These are phyloP conservation scores for Cyclotella sp. DNA, from an alignment of 108 stramenopile species.

Conservation along the genomic window DNA sequence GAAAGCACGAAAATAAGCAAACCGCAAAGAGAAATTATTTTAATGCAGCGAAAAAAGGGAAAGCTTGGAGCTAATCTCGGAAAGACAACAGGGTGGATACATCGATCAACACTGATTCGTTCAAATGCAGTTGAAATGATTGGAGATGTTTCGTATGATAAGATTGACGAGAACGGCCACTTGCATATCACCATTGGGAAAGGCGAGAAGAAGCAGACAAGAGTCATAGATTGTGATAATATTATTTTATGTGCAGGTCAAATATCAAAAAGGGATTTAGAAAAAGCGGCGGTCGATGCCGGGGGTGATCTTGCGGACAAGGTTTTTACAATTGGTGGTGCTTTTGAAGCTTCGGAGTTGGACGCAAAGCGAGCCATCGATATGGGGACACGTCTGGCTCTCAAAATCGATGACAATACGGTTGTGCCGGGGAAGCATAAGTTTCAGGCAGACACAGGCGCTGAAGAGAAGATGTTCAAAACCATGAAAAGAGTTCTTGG, in stretches of 20 bases:
- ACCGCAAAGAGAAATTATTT: slow-evolving; percentile 72
- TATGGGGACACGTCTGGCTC: slow-evolving; percentile 95
- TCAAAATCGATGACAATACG: slow-evolving; percentile 66
- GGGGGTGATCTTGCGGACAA: slow-evolving; percentile 47
- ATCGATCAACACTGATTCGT: slow-evolving; percentile 88
- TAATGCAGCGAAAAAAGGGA: slow-evolving; percentile 95
- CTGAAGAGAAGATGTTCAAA: slow-evolving; percentile 69
- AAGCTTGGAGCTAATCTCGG: slow-evolving; percentile 91
- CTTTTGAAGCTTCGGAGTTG: slow-evolving; percentile 92
- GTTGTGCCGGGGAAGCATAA: slow-evolving; percentile 78
- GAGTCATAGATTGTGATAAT: slow-evolving; percentile 91
- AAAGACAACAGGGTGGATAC: slow-evolving; percentile 98
- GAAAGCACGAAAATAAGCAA: slow-evolving; percentile 34
- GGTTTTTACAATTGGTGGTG: slow-evolving; percentile 93
- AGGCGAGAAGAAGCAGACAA: slow-evolving; percentile 57
- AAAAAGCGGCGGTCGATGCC: slow-evolving; percentile 35
- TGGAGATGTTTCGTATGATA: slow-evolving; percentile 81
- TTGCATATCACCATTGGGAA: slow-evolving; percentile 78
- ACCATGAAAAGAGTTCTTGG: slow-evolving; percentile 38
- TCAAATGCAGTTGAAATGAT: slow-evolving; percentile 89
- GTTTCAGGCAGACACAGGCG: slow-evolving; percentile 59
- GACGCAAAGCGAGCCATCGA: slow-evolving; percentile 99
- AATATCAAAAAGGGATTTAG: slow-evolving; percentile 57
- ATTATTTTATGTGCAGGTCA: slow-evolving; percentile 97
- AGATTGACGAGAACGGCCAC: slow-evolving; percentile 91